Evolutionary conservation across 2,329 filamentous ascomycete species (phyloP).

Genomic region (Xylaria sp.): DNA sequence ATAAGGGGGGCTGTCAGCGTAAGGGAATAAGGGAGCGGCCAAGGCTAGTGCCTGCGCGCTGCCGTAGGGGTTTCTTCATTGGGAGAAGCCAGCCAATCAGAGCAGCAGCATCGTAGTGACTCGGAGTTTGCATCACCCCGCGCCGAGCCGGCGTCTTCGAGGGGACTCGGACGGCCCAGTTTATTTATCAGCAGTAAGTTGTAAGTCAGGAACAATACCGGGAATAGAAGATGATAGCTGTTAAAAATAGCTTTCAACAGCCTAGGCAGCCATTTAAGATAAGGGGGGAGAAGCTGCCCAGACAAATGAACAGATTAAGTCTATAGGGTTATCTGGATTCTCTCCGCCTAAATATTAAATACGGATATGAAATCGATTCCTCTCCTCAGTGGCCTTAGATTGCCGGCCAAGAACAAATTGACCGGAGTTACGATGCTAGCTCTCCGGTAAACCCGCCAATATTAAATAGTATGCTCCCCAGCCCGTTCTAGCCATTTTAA

Average conservation of each 20-base stretch:
- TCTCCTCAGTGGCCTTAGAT: not conserved
- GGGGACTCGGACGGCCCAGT: not conserved
- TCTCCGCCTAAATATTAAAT: not conserved
- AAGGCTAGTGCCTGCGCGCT: not conserved
- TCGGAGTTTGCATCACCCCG: conserved; percentile 36
- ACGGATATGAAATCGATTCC: not conserved
- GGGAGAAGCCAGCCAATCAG: conserved; percentile 20
- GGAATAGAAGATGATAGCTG: too few species aligned
- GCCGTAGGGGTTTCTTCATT: conserved; percentile 10
- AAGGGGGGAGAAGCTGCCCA: not conserved
- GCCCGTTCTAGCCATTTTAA: not conserved
- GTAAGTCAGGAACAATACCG: conserved; percentile 5
- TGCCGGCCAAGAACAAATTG: not conserved
- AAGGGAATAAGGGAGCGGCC: not conserved
- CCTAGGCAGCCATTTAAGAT: not conserved
- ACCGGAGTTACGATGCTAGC: conserved; percentile 16
- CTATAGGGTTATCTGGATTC: not conserved
- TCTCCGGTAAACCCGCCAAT: conserved; percentile 21
- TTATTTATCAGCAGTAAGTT: conserved; percentile 7
- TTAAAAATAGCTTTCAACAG: too few species aligned
- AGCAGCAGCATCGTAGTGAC: not conserved
- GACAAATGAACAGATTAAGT: not conserved
- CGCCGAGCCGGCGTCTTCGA: conserved; percentile 10
- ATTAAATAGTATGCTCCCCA: not conserved
- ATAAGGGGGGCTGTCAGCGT: not conserved